Evolutionary conservation across 2,329 filamentous ascomycete species (phyloP).

Genomic region (Oidium heveae): DNA sequence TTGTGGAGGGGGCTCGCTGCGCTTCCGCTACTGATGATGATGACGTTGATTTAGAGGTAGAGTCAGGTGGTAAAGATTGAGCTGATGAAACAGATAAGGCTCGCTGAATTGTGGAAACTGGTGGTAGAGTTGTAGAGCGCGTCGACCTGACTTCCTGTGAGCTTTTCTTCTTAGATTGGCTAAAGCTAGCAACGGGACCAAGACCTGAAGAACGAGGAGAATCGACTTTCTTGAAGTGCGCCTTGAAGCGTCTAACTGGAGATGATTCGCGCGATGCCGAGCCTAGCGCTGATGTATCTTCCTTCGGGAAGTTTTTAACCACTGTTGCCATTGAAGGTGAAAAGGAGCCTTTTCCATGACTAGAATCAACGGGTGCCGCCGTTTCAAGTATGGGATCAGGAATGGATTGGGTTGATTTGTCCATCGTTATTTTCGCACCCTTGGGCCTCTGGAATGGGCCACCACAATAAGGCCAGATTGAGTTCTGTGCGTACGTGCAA

Average conservation of each 20-base stretch:
- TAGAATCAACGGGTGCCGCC: no score
- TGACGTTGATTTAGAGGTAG: conserved; percentile 24
- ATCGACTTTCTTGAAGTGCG: conserved; percentile 6
- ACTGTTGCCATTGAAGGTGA: no score
- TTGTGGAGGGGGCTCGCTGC: conserved; percentile 39
- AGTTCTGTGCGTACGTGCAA: no score
- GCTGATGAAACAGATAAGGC: background rate
- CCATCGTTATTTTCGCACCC: no score
- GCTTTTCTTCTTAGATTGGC: conserved; percentile 39
- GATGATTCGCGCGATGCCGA: conserved; percentile 25
- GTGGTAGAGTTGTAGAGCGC: conserved; percentile 28
- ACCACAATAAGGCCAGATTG: no score
- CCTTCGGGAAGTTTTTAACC: no score
- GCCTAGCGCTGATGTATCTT: conserved; percentile 16
- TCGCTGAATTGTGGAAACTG: conserved; percentile 31
- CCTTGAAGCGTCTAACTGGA: conserved; percentile 13
- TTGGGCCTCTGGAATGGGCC: no score
- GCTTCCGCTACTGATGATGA: conserved; percentile 20
- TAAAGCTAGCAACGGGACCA: conserved; percentile 10
- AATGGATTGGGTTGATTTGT: no score
- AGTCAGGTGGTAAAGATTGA: no score
- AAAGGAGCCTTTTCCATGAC: no score
- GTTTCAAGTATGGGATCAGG: no score
- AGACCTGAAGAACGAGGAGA: conserved; percentile 13
- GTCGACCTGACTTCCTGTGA: conserved; percentile 36